Evolutionary conservation across 2,329 filamentous ascomycete species (phyloP).

Genomic region (Pseudocercospora fuligena): DNA sequence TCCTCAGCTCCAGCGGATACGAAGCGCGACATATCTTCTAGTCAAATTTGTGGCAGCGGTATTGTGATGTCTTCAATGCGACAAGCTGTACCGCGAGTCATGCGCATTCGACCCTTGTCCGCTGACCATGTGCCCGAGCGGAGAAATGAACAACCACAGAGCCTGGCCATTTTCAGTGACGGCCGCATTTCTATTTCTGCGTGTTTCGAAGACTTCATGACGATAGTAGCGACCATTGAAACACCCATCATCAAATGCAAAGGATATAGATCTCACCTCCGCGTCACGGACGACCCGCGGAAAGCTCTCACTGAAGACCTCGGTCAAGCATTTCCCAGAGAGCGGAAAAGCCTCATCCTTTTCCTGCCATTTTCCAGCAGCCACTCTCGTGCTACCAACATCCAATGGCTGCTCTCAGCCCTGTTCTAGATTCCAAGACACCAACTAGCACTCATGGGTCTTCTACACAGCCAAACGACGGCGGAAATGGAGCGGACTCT

Average conservation of each 20-base stretch:
- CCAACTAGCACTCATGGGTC: slow-evolving; percentile 11
- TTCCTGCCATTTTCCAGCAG: background rate
- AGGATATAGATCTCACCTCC: background rate
- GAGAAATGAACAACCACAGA: background rate
- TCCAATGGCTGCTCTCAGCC: slow-evolving; percentile 10
- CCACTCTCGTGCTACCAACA: background rate
- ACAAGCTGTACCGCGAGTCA: background rate
- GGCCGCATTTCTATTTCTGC: too few relatives aligned
- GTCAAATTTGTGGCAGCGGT: background rate
- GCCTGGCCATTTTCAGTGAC: background rate
- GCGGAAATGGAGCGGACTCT: background rate
- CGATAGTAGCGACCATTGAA: background rate
- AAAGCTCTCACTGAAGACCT: background rate
- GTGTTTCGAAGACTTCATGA: background rate
- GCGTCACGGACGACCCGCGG: background rate
- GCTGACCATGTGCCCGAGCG: background rate
- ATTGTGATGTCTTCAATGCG: background rate
- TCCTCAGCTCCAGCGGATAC: slow-evolving; percentile 59
- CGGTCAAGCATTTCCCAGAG: background rate
- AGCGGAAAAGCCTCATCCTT: slow-evolving; percentile 2
- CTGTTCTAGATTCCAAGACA: background rate
- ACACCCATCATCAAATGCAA: background rate
- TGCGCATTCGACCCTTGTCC: background rate
- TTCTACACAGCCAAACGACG: slow-evolving; percentile 6
- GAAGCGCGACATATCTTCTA: slow-evolving; percentile 53